Evolutionary conservation across 768 basidiomycete species (phyloP).

Genomic region (Amylocystis lapponica): DNA sequence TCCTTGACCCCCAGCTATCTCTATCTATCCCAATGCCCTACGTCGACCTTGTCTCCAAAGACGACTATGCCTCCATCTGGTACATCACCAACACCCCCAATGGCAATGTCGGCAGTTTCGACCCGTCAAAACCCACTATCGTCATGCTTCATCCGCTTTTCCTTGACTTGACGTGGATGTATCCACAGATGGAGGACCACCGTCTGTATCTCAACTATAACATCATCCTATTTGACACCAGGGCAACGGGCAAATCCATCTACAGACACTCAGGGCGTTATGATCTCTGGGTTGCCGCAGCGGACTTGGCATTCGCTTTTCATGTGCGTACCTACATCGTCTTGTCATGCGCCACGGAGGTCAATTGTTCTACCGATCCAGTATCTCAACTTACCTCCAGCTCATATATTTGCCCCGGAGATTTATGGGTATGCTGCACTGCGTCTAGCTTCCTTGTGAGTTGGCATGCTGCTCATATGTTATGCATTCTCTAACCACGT

Average conservation of each 20-base stretch:
- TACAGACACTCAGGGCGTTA: constrained; percentile 49
- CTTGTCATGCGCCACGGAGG: not conserved
- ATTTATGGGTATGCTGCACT: constrained; percentile 52
- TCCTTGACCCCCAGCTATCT: not conserved
- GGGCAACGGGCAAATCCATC: constrained; percentile 53
- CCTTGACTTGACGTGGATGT: constrained; percentile 66
- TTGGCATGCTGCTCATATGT: constrained; percentile 10
- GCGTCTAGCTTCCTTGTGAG: constrained; percentile 62
- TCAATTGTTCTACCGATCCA: constrained; percentile 19
- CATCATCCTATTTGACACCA: constrained; percentile 70
- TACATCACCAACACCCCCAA: constrained; percentile 61
- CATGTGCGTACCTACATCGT: constrained; percentile 40
- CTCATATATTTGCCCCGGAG: constrained; percentile 71
- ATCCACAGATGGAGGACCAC: constrained; percentile 60
- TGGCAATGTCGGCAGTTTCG: constrained; percentile 60
- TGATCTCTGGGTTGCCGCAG: constrained; percentile 76
- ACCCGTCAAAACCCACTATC: constrained; percentile 59
- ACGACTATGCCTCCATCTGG: constrained; percentile 68
- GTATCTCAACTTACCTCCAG: constrained; percentile 58
- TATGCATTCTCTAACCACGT: too few species aligned
- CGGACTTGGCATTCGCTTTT: constrained; percentile 64
- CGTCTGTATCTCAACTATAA: constrained; percentile 56
- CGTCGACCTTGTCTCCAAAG: constrained; percentile 54
- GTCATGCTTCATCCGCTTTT: constrained; percentile 64
- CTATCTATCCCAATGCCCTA: constrained; percentile 48